phyloP scores from a whole-genome alignment of 192 early-diverging fungal species.

The Backusella morwellensis region DNA sequence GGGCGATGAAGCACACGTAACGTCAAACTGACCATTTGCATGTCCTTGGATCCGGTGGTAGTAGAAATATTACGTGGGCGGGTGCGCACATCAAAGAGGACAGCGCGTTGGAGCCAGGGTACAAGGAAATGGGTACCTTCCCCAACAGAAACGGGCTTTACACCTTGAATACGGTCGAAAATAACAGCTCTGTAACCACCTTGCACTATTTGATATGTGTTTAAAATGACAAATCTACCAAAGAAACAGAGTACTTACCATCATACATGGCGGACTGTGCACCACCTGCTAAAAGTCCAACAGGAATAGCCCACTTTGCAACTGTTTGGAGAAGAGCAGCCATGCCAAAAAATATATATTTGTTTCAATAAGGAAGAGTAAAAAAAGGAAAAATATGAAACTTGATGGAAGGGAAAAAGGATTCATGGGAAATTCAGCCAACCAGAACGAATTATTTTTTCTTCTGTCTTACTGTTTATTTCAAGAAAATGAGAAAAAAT shows the following conservation, averaged over 20 bases:
- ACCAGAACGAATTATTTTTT: neutral
- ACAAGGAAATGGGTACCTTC: constrained; percentile 99
- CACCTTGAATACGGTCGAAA: constrained; percentile 94
- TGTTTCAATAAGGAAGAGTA: neutral
- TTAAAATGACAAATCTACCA: no score
- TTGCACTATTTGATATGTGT: constrained; percentile 61
- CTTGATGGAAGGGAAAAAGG: neutral
- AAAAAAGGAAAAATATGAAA: neutral
- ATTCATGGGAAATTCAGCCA: neutral
- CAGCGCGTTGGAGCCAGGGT: constrained; percentile 91
- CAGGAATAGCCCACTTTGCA: constrained; percentile 76
- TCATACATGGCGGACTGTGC: constrained; percentile 89
- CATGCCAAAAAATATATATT: constrained; percentile 29
- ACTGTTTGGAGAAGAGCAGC: constrained; percentile 61
- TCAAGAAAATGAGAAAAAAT: no score
- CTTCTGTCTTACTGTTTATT: neutral
- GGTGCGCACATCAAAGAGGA: constrained; percentile 91
- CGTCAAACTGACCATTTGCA: constrained; percentile 97
- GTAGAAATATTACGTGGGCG: constrained; percentile 96
- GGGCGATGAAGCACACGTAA: constrained; percentile 91
- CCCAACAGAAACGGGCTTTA: constrained; percentile 69
- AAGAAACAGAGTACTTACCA: constrained; percentile 51
- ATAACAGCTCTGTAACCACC: constrained; percentile 96
- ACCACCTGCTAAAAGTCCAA: constrained; percentile 66
- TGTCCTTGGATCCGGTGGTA: constrained; percentile 98